Percentiles rank a stretch among this genome's conserved stretches.
These are phyloP conservation scores for Gigaspora rosea DNA, from an alignment of 192 early-diverging fungal genomes.

Conservation along the genomic window DNA sequence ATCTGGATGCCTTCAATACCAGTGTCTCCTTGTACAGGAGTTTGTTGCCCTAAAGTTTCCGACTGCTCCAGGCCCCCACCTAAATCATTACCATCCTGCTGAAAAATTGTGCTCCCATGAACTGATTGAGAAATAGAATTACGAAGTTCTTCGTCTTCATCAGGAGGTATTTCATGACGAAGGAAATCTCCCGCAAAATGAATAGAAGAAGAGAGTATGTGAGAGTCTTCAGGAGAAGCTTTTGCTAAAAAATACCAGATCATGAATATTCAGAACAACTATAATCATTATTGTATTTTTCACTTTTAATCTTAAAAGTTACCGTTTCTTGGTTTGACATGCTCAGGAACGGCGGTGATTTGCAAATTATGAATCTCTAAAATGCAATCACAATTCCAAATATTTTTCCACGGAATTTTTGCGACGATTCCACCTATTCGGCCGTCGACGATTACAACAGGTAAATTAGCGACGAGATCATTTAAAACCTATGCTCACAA, in stretches of 20 bases:
- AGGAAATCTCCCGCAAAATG: slow-evolving; percentile 90
- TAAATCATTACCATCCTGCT: slow-evolving; percentile 41
- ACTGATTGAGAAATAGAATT: slow-evolving; percentile 57
- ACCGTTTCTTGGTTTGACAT: slow-evolving; percentile 29
- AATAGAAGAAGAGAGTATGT: slow-evolving; percentile 77
- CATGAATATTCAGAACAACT: not conserved
- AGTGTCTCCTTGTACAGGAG: not conserved
- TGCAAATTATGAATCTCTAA: slow-evolving; percentile 71
- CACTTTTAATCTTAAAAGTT: not conserved
- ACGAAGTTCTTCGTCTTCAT: slow-evolving; percentile 62
- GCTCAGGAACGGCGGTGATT: slow-evolving; percentile 52
- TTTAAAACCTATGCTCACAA: slow-evolving; percentile 64
- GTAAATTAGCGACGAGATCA: slow-evolving; percentile 65
- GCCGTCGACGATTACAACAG: slow-evolving; percentile 71
- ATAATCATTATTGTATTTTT: not conserved
- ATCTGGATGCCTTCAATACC: slow-evolving; percentile 71
- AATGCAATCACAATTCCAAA: slow-evolving; percentile 78
- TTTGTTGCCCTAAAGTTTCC: slow-evolving; percentile 16
- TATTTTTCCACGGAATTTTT: slow-evolving; percentile 80
- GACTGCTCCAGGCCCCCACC: slow-evolving; percentile 27
- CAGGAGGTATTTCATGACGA: slow-evolving; percentile 60
- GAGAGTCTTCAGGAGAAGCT: slow-evolving; percentile 56
- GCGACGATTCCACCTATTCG: slow-evolving; percentile 68
- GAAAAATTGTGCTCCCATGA: slow-evolving; percentile 37
- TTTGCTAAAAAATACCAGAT: slow-evolving; percentile 23